Evolutionary conservation across 441 rosid genomes (phyloP), one percentile per base, ranked within the genome.

Genomic region (Francoa sonchifolia): DNA sequence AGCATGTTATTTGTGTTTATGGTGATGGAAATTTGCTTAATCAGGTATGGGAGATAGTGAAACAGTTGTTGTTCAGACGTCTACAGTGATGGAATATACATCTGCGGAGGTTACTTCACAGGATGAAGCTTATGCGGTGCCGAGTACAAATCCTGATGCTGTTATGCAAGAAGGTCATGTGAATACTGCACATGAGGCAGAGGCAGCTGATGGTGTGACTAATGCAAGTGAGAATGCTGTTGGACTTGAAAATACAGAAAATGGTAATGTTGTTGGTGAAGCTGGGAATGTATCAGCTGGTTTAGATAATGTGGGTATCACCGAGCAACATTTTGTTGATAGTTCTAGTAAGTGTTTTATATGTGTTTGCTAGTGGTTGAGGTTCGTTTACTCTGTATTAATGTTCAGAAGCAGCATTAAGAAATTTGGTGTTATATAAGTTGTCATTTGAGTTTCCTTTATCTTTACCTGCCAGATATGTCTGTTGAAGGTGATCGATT

Each of bases 401-500:
- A 5, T 8, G 18, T 9, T 17, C 5, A 13, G 26, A 8, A 18
- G 4, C 22, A 18, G n/a, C 25, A 19, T 38, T 1, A 1, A 38
- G 7, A 4, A n/a, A 12, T 22, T 5, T 22, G 13, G 1, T 30
- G 0, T 8, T 3, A 18, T 13, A 36, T 35, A 2, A 54, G 25
- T 42, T 61, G 66, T 50, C n/a, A n/a, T n/a, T n/a, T n/a, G n/a
- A n/a, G n/a, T n/a, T n/a, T n/a, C n/a, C n/a, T n/a, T n/a, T n/a
- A n/a, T n/a, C n/a, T n/a, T n/a, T n/a, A n/a, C n/a, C n/a, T n/a
- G 22, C 58, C 65, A 31, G 59, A 63, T 26, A 65, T 66, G 58
- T 78, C 99, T 31, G 74, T 50, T 1, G 99, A 82, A 68, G 99
- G 86, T 63, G 96, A 86, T 29, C 79, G 90, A 3, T 42, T 90